Conservation (phyloP, 2,329 filamentous ascomycete species). For the Diaporthe nobilis region DNA sequence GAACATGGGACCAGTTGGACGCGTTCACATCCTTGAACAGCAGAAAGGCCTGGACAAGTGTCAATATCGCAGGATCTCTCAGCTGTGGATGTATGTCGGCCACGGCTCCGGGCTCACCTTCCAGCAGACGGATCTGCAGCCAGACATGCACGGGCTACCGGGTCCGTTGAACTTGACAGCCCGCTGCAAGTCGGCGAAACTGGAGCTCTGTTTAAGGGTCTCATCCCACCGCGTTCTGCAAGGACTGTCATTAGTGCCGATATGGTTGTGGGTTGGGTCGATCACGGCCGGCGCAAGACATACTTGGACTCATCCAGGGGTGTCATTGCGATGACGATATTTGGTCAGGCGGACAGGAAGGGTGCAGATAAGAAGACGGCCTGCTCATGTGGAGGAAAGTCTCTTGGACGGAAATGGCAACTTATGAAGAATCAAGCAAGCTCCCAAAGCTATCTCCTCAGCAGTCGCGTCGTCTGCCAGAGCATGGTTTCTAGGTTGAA, state of each 20-base stretch:
- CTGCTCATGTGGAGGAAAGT: constrained; percentile 3
- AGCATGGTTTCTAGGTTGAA: not conserved
- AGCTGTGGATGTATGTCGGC: not conserved
- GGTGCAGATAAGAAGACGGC: constrained; percentile 4
- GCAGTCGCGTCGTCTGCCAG: constrained; percentile 9
- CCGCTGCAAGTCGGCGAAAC: constrained; percentile 72
- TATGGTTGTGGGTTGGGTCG: constrained; percentile 6
- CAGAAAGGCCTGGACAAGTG: constrained; percentile 76
- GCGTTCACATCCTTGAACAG: constrained; percentile 78
- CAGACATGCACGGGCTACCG: constrained; percentile 75
- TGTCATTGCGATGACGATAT: constrained; percentile 58
- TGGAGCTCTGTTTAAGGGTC: constrained; percentile 70
- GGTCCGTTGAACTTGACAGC: constrained; percentile 74
- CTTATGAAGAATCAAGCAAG: constrained; percentile 18
- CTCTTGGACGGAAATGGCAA: constrained; percentile 25
- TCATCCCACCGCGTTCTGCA: constrained; percentile 77
- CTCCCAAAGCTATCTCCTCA: not conserved
- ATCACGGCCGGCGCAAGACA: constrained; percentile 33
- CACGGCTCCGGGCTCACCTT: constrained; percentile 63
- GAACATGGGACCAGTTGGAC: constrained; percentile 76
- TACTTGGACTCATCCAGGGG: constrained; percentile 69
- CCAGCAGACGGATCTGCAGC: constrained; percentile 91
- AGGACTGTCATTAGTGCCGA: not conserved
- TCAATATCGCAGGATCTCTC: constrained; percentile 38
- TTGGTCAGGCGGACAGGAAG: constrained; percentile 13